phyloP scores from a whole-genome alignment of 2,329 filamentous ascomycete species.

The Nemania diffusa region DNA sequence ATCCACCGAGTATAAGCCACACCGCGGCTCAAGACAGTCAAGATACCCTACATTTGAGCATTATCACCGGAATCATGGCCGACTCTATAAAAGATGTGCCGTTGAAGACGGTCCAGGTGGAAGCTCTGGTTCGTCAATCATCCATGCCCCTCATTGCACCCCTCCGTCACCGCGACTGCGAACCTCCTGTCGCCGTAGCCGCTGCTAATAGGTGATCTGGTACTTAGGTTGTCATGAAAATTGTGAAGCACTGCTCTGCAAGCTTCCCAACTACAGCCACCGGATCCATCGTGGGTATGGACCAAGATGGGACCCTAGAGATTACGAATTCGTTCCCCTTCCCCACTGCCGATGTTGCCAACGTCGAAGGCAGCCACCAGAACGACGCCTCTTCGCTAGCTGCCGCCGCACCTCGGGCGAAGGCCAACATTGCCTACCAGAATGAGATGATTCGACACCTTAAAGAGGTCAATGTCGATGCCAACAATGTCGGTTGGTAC shows the following conservation, averaged over 20 bases:
- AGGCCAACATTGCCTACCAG: slow-evolving; percentile 89
- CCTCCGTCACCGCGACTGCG: slow-evolving; percentile 34
- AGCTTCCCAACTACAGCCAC: slow-evolving; percentile 90
- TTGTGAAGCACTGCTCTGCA: slow-evolving; percentile 93
- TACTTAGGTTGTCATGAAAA: slow-evolving; percentile 89
- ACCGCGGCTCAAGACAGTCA: slow-evolving; percentile 18
- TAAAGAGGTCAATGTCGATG: slow-evolving; percentile 97
- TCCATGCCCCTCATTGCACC: slow-evolving; percentile 45
- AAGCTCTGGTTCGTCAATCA: slow-evolving; percentile 80
- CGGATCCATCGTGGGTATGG: slow-evolving; percentile 93
- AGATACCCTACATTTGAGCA: slow-evolving; percentile 4
- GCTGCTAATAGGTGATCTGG: slow-evolving; percentile 34
- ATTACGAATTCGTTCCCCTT: slow-evolving; percentile 97
- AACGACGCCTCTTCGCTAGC: slow-evolving; percentile 80
- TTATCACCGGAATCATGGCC: slow-evolving; percentile 59
- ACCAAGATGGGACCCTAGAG: slow-evolving; percentile 81
- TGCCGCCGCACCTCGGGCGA: slow-evolving; percentile 88
- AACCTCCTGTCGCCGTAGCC: slow-evolving; percentile 7
- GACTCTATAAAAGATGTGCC: slow-evolving; percentile 73
- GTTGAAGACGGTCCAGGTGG: slow-evolving; percentile 90
- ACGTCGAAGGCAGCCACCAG: slow-evolving; percentile 74
- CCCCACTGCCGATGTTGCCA: slow-evolving; percentile 79
- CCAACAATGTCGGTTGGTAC: slow-evolving; percentile 98
- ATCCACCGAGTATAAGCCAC: slow-evolving; percentile 26
- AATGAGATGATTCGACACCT: slow-evolving; percentile 97